These are phyloP conservation scores for Kurtzmaniella natalensis DNA, from an alignment of 1,139 yeast genomes.

Conservation along the genomic window DNA sequence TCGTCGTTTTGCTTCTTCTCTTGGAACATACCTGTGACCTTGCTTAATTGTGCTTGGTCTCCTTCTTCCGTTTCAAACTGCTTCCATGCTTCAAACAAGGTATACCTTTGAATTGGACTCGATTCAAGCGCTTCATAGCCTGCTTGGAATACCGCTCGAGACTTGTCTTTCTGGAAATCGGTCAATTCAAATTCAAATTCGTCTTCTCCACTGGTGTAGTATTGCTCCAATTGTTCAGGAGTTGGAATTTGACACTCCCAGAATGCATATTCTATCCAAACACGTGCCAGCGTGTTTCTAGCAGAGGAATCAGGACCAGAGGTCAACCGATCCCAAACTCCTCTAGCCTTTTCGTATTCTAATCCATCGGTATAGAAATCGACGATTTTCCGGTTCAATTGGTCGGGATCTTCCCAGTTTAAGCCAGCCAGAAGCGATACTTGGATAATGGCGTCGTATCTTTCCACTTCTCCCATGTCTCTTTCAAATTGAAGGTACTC, in stretches of 20 bases:
- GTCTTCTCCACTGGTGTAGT: constrained; percentile 37
- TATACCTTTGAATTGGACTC: constrained; percentile 41
- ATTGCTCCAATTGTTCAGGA: constrained; percentile 40
- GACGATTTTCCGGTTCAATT: constrained; percentile 48
- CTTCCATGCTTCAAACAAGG: constrained; percentile 59
- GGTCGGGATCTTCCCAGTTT: constrained; percentile 13
- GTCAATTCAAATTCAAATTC: constrained; percentile 51
- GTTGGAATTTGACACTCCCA: constrained; percentile 71
- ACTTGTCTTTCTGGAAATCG: constrained; percentile 46
- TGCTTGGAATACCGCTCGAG: constrained; percentile 53
- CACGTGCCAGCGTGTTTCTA: constrained; percentile 27
- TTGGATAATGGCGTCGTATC: constrained; percentile 61
- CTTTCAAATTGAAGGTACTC: constrained; percentile 68
- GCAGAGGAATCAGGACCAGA: background rate
- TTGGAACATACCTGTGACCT: constrained; percentile 20
- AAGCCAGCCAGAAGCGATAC: constrained; percentile 34
- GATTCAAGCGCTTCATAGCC: constrained; percentile 34
- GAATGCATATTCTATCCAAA: constrained; percentile 68
- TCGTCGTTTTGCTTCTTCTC: background rate
- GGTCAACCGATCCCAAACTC: constrained; percentile 34
- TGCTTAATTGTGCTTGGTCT: constrained; percentile 25
- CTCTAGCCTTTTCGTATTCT: constrained; percentile 55
- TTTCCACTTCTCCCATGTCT: constrained; percentile 61
- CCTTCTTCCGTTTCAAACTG: constrained; percentile 70
- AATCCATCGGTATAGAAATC: constrained; percentile 57